Conservation (phyloP, 305 asterid species). For the Ilex paraguariensis region DNA sequence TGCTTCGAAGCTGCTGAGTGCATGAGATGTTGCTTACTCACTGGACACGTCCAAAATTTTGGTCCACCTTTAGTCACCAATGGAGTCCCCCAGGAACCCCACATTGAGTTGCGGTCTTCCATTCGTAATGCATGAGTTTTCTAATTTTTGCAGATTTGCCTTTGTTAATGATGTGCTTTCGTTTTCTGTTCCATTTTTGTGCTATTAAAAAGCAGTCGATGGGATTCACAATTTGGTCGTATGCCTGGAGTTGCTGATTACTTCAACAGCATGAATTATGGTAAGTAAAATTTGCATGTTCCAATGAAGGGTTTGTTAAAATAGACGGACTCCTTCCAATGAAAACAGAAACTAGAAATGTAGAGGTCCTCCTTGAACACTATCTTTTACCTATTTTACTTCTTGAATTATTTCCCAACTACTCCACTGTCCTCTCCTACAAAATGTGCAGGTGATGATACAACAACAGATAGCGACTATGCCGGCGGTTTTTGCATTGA, state of each 20-base stretch:
- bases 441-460: constrained; percentile 59
- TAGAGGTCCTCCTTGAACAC: too few species aligned
- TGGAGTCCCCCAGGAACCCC: neutral
- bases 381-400: neutral
- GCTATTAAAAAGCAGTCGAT: constrained; percentile 40
- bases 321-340: constrained; percentile 27
- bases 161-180: constrained; percentile 5
- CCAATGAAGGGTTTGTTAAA: constrained; percentile 4
- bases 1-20: neutral
- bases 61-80: too few species aligned
- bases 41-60: too few species aligned
- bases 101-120: constrained; percentile 14
- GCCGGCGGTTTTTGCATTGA: constrained; percentile 58
- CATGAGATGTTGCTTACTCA: constrained; percentile 5
- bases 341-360: too few species aligned
- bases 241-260: constrained; percentile 53
- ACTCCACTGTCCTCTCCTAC: constrained; percentile 19
- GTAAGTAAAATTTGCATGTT: constrained; percentile 34
- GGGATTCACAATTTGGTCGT: constrained; percentile 79
- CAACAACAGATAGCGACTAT: constrained; percentile 54
- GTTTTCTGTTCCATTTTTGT: constrained; percentile 1
- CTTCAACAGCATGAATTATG: constrained; percentile 51
- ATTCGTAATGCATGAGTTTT: constrained; percentile 6
- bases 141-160: neutral
- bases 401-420: constrained; percentile 10